Evolutionary conservation across 352 stramenopile species (phyloP).

Genomic region (Pythium utonaiense): DNA sequence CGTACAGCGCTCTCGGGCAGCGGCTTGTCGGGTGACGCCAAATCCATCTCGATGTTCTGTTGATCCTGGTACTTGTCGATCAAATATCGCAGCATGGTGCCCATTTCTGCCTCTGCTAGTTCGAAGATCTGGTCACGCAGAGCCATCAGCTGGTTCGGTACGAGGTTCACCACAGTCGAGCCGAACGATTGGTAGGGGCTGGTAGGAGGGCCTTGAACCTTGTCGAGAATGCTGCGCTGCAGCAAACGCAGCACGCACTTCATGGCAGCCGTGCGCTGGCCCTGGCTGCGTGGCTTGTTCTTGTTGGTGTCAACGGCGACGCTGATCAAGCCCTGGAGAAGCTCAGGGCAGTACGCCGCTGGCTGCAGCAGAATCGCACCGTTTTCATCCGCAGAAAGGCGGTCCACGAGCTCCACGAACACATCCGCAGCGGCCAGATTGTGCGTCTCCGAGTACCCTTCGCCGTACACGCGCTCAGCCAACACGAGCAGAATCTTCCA

Average conservation of each 20-base stretch:
- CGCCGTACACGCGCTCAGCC: constrained; percentile 71
- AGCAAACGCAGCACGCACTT: constrained; percentile 75
- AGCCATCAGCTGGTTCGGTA: constrained; percentile 74
- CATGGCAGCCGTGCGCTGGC: constrained; percentile 80
- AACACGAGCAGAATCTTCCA: constrained; percentile 88
- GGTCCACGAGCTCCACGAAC: constrained; percentile 85
- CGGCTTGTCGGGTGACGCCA: constrained; percentile 46
- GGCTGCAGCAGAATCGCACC: constrained; percentile 86
- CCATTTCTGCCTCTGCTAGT: constrained; percentile 61
- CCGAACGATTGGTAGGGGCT: constrained; percentile 86
- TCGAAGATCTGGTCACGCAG: constrained; percentile 71
- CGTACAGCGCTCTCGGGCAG: constrained; percentile 62
- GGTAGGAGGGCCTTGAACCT: constrained; percentile 72
- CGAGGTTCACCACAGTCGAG: constrained; percentile 79
- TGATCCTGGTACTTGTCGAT: constrained; percentile 76
- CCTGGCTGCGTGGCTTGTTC: constrained; percentile 29
- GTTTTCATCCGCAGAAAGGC: constrained; percentile 86
- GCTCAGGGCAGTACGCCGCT: constrained; percentile 73
- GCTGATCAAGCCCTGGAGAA: constrained; percentile 79
- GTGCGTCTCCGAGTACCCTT: constrained; percentile 58
- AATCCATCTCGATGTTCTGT: constrained; percentile 75
- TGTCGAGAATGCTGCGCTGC: constrained; percentile 71
- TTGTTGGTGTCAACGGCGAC: constrained; percentile 40
- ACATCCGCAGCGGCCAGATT: constrained; percentile 83
- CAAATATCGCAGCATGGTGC: constrained; percentile 64